These are phyloP conservation scores for Cladorrhinum sp. DNA, from an alignment of 2,329 filamentous ascomycete genomes.

Conservation along the genomic window DNA sequence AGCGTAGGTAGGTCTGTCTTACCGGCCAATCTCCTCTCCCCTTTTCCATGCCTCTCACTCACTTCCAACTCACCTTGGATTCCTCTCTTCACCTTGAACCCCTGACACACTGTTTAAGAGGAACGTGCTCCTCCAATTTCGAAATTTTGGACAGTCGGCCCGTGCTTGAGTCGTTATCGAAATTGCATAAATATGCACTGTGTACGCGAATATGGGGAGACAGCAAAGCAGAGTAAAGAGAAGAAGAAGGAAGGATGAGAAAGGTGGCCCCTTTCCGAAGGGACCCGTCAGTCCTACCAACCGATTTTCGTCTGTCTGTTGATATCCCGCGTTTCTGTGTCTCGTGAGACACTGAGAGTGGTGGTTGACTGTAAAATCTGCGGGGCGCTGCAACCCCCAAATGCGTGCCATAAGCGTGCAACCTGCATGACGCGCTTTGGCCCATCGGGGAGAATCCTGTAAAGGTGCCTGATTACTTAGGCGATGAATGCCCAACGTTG, in stretches of 20 bases:
- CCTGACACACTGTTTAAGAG: neutral
- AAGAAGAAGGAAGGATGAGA: neutral
- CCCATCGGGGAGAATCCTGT: neutral
- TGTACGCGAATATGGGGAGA: neutral
- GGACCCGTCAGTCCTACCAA: neutral
- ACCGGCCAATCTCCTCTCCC: no score
- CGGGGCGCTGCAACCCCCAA: constrained; percentile 5
- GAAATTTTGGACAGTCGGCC: neutral
- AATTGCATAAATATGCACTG: neutral
- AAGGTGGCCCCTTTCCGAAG: neutral
- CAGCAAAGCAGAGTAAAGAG: neutral
- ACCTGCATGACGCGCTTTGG: neutral
- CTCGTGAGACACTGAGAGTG: neutral
- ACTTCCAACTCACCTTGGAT: neutral
- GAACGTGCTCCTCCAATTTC: neutral
- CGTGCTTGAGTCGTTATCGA: neutral
- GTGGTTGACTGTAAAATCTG: neutral
- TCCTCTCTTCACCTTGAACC: neutral
- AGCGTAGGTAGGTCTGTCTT: neutral
- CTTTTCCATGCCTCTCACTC: neutral
- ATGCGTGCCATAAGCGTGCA: neutral
- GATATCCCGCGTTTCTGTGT: neutral
- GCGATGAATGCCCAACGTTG: neutral
- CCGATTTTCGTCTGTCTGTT: neutral
- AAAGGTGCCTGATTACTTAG: neutral